Evolutionary conservation across 768 basidiomycete genomes (phyloP), one percentile per base, ranked within the genome.

Genomic region (Leccinum sublutescens): DNA sequence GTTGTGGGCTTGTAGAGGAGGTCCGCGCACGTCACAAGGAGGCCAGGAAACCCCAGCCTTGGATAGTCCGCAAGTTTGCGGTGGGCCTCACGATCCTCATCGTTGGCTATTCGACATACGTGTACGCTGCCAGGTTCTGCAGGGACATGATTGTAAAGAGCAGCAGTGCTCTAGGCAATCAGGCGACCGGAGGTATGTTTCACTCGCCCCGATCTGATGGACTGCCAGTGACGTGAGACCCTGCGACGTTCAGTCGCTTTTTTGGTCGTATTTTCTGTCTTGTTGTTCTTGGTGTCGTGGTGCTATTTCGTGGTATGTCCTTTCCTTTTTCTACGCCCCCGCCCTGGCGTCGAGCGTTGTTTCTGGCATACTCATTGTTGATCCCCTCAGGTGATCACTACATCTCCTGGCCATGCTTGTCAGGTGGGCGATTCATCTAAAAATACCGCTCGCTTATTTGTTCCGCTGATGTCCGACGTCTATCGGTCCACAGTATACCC

Each of bases 261-360:
- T 58, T 69, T 95, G 53, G 78, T 81, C 2, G 79, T 86, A 1
- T 94, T 87, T 66, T 75, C 74, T 38, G 58, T 89, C 5, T 67
- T 95, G 21, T 83, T 82, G 50, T 62, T 86, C n/a, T 83, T 93
- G 82, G 80, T 85, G 79, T 48, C 87, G 0, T 94, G 93, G 93
- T 81, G 86, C 14, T 96, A 95, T 74, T 56, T 81, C 21, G 85
- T 82, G 81, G 93, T 91, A 56, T 53, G 81, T 9, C 38, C 38
- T 4, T 45, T 19, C 70, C 27, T 43, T 27, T 55, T 51, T 50
- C 34, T 29, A 12, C 31, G 12, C 27, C 47, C 29, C 11, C 43
- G 19, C 43, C 43, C n/a, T 50, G 53, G 17, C 33, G 9, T 45
- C 51, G 12, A 29, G n/a, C 47, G 40, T 14, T n/a, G 12, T 34